Evolutionary conservation across 345 rosid genomes (phyloP), one percentile per base, ranked within the genome.

Genomic region (Lumnitzera racemosa): DNA sequence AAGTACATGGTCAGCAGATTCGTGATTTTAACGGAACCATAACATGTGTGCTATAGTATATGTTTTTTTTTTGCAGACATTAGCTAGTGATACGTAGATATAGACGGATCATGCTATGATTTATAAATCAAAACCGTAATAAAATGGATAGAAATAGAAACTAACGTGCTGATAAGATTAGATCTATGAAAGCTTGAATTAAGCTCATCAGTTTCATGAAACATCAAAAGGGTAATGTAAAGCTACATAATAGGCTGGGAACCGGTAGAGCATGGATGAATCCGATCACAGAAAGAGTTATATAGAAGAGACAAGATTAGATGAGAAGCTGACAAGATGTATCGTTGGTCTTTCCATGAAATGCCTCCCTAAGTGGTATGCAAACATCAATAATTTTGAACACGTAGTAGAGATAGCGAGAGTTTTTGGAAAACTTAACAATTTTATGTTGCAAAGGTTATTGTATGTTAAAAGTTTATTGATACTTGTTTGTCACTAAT

Each of bases 311-410:
- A 78, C 88, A 77, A 91, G 89, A 81, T 74, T 86, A 85, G 81
- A 80, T 70, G 77, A 80, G 43, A 4, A 36, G 43, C 5, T 36
- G 36, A 36, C 31, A 27, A 27, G 11, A 36, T 6, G 9, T 36
- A 83, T 76, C 80, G 70, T 67, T 74, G 73, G 76, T 78, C 83
- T 70, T 56, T 84, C 7, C 90, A 69, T 89, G 96, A 90, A 86
- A 94, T 89, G 96, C 94, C 96, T 89, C 96, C 86, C 20, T 20
- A 20, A 20, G 20, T 20, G 20, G 20, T 20, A 20, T 20, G 20
- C 20, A 20, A 20, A 20, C 1, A 20, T 20, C 20, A 1, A 20
- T 20, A 20, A 20, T 20, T 20, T 20, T 20, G 20, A 20, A 20
- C 20, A 20, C 1, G 20, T 20, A 20, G 1, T 20, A 20, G 20